Percentiles rank a stretch among this genome's conserved stretches.
phyloP scores from a whole-genome alignment of 192 early-diverging fungal genomes.

The Mortierella antarctica region DNA sequence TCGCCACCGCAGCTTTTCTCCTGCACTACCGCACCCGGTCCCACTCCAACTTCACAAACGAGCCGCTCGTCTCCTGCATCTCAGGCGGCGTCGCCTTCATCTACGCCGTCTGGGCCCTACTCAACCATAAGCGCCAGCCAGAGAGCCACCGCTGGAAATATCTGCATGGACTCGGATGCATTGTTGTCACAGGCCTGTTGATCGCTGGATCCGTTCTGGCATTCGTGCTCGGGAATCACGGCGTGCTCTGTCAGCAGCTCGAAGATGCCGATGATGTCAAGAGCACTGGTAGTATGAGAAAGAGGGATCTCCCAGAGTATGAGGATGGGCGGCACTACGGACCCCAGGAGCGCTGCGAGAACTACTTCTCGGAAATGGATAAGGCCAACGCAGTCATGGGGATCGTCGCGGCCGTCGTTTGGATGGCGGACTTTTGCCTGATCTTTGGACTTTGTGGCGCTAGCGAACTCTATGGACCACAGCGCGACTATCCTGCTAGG shows the following conservation, averaged over 20 bases:
- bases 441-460: conserved; percentile 34
- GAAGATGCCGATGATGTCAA: not conserved
- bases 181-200: conserved; percentile 25
- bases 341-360: conserved; percentile 14
- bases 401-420: conserved; percentile 18
- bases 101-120: conserved; percentile 27
- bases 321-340: conserved; percentile 14
- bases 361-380: conserved; percentile 30
- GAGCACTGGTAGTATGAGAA: not conserved
- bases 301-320: conserved; percentile 1
- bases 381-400: conserved; percentile 29
- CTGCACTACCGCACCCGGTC: conserved; percentile 27
- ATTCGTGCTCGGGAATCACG: conserved; percentile 8
- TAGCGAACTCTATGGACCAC: conserved; percentile 4
- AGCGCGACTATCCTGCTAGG: not conserved
- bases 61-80: conserved; percentile 33
- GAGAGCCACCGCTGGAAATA: conserved; percentile 23
- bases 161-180: conserved; percentile 26
- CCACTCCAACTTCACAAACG: conserved; percentile 39
- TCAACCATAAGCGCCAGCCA: conserved; percentile 32
- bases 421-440: conserved; percentile 33
- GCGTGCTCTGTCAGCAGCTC: conserved; percentile 1
- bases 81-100: conserved; percentile 37
- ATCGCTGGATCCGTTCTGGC: conserved; percentile 10
- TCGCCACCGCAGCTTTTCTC: conserved; percentile 30